Evolutionary conservation across 176 grass and related monocot genomes (phyloP), one percentile per base, ranked within the genome.

Genomic region (Musa schizocarpa): DNA sequence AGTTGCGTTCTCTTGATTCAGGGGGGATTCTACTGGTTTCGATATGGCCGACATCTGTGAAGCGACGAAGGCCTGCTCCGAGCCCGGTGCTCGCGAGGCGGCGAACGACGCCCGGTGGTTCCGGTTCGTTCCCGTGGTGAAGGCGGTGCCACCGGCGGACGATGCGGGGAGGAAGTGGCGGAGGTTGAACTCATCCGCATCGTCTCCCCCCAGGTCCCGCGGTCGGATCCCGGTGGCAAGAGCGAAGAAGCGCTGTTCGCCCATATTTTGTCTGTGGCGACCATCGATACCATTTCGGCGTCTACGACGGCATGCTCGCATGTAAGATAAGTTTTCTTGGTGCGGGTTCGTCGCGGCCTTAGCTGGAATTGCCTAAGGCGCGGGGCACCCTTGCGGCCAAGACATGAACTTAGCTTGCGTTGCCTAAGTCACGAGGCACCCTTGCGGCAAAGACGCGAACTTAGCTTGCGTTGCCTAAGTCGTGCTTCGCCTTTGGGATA

Each of bases 261-360:
- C 75, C 73, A 2, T 83, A 29, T 19, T 89, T 96, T 77, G 65
- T 89, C 53, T 29, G 61, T 54, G 78, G 76, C 11, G 71, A 11
- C 64, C 27, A 20, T 4, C 73, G 34, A 2, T 54, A 89, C 76
- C 84, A 96, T 75, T 96, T 92, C 75, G 93, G 78, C 34, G 81
- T 96, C 1, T 96, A 90, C 82, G 93, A 92, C 72, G 93, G 93
- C 78, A 89, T 96, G 93, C 85, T 96, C 89, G 0, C 93, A 96
- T 81, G 93, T 96, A 59, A 81, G 85, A 34, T 53, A 9, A 23
- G 8, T 23, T 10, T 23, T 19, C n/a, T n/a, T n/a, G n/a, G n/a
- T n/a, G n/a, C n/a, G n/a, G n/a, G n/a, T n/a, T n/a, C n/a, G n/a
- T n/a, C n/a, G n/a, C n/a, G n/a, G n/a, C n/a, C n/a, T n/a, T n/a